phyloP scores from a whole-genome alignment of 192 early-diverging fungal genomes.

The Jimgerdemannia lactiflua region DNA sequence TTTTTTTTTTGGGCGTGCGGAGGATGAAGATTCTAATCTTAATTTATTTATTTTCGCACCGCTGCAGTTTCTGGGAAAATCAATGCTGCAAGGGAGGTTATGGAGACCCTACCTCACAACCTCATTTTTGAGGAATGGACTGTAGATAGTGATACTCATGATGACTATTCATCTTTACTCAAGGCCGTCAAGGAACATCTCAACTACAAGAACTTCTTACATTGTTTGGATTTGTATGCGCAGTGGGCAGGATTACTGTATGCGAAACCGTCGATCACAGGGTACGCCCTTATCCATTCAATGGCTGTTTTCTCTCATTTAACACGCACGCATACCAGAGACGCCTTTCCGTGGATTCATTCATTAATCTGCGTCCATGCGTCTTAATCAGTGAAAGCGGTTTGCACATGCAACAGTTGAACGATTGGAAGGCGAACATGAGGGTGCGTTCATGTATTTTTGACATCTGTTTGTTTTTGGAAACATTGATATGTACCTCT shows the following conservation, averaged over 20 bases:
- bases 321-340: no score
- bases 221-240: neutral
- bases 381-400: neutral
- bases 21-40: no score
- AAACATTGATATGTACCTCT: no score
- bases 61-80: constrained; percentile 7
- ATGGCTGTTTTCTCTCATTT: no score
- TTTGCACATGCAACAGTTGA: neutral
- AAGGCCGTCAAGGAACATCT: neutral
- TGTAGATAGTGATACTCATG: neutral
- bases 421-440: neutral
- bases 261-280: neutral
- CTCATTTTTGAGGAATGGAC: neutral
- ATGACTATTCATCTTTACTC: neutral
- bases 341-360: no score
- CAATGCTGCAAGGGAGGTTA: neutral
- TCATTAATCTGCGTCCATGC: no score
- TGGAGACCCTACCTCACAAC: neutral
- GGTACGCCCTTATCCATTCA: neutral
- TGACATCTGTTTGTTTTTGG: neutral
- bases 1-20: neutral
- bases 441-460: neutral
- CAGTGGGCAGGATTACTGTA: neutral
- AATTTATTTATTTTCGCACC: neutral
- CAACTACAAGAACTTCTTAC: neutral